Evolutionary conservation across 2,329 filamentous ascomycete genomes (phyloP), one percentile per base, ranked within the genome.

Genomic region (Sporothrix pallida): DNA sequence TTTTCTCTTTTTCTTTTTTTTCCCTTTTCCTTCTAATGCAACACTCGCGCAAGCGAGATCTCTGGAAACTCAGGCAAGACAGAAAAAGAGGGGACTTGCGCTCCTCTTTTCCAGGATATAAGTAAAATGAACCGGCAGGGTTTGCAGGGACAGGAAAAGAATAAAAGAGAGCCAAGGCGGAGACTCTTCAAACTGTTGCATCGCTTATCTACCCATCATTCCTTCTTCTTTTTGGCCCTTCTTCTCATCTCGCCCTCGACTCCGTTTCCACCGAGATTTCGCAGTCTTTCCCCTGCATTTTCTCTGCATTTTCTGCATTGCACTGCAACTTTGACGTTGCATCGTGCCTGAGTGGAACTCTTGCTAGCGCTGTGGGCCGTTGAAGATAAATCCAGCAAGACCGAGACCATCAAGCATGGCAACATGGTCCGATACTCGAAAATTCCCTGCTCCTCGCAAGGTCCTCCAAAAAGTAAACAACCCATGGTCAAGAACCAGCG

Each of bases 1-100:
- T 37, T 37, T 37, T 3, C 3, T 7, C 5, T 37, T 37, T 37
- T 37, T 37, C 31, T 3, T 5, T 26, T 37, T 42, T 37, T 37
- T 37, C 5, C 31, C 31, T 37, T 26, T 37, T 42, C 26, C 58
- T 63, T 46, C 37, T 31, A 31, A 63, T 63, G 37, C 60, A 20
- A 46, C 37, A 20, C 60, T 63, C 20, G 60, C 37, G 60, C 37
- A 63, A 63, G 60, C 31, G 60, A 63, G 31, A 44, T 63, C 60
- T 63, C 60, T 44, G 8, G 37, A 63, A 20, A 63, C 37, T 37
- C 31, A 44, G 15, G 9, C 37, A 62, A 62, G 58, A 44, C n/a
- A 44, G 37, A 9, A 63, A 63, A 63, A 63, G 60, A 23, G 60
- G 60, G 31, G 2, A 37, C 23, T 37, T 37, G 31, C 31, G 31